Evolutionary conservation across 2,329 filamentous ascomycete species (phyloP), one percentile per base, ranked within the genome.

Genomic region (Colletotrichum chrysophilum): DNA sequence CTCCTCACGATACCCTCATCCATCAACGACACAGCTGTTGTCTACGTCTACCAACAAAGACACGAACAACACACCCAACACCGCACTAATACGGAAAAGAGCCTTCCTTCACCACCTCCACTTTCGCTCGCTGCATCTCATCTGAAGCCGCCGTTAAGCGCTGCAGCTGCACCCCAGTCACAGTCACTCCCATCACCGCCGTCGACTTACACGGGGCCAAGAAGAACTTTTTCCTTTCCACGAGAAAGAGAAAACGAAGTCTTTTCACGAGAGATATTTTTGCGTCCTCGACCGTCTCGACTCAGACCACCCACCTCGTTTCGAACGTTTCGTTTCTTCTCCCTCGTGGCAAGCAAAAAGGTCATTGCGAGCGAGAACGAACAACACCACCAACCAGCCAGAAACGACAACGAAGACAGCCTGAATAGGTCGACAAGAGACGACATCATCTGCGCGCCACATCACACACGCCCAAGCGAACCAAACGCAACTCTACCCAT

Each of bases 1-100:
- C 36, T 61, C 65, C 62, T 61, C 65, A 74, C 71, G 24, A 70
- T 70, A 61, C 28, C 73, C 28, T 68, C 73, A 68, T 28, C 34
- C 34, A 55, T n/a, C 68, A 64, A 66, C 61, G 43, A 52, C 26
- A 67, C 36, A 67, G 6, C 65, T 48, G 18, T 18, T 21, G 3
- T 12, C 14, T 56, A 28, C n/a, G n/a, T 36, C 10, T 16, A 24
- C 43, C n/a, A 21, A 52, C 43, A 52, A 21, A 21, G 43, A 52
- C 43, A 52, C 43, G n/a, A 21, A 36, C 66, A 36, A 66, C 18
- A 38, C n/a, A 60, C 16, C 18, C 24, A 60, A 28, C 18, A 32
- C 52, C n/a, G 16, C 52, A 69, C 55, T 18, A 69, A 34, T 30
- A 60, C 61, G 34, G 18, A 16, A 36, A 55, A 21, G 30, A 58